Evolutionary conservation across 345 rosid species (phyloP).

Genomic region (Hypericum perforatum): DNA sequence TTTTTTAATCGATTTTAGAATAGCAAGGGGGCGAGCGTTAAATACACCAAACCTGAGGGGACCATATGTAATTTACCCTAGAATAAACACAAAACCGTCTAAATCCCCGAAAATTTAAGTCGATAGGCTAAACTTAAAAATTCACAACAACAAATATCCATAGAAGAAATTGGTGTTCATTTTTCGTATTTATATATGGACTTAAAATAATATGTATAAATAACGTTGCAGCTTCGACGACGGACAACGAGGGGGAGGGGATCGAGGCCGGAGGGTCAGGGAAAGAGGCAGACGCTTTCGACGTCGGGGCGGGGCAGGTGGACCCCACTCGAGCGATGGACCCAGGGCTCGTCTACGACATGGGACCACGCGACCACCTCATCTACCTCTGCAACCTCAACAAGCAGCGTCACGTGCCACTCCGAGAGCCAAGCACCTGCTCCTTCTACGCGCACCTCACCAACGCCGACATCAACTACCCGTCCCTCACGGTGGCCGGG

Average conservation of each 20-base stretch:
- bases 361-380: constrained; percentile 41
- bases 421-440: constrained; percentile 13
- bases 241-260: constrained; percentile 23
- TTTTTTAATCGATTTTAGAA: too few relatives aligned
- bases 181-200: too few relatives aligned
- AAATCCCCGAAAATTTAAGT: too few relatives aligned
- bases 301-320: constrained; percentile 55
- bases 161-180: not conserved
- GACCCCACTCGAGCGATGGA: constrained; percentile 52
- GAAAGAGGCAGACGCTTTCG: constrained; percentile 36
- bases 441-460: constrained; percentile 17
- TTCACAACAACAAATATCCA: too few relatives aligned
- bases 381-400: constrained; percentile 51
- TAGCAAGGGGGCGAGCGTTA: too few relatives aligned
- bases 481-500: constrained; percentile 45
- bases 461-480: constrained; percentile 44
- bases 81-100: too few relatives aligned
- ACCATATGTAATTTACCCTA: too few relatives aligned
- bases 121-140: too few relatives aligned
- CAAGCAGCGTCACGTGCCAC: constrained; percentile 22
- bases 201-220: too few relatives aligned
- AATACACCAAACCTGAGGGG: too few relatives aligned
- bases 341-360: constrained; percentile 60
- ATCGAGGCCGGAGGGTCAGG: constrained; percentile 35
- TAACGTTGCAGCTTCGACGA: constrained; percentile 22